Conservation (phyloP, 2,329 filamentous ascomycete species). For the Raffaelea albimanens region DNA sequence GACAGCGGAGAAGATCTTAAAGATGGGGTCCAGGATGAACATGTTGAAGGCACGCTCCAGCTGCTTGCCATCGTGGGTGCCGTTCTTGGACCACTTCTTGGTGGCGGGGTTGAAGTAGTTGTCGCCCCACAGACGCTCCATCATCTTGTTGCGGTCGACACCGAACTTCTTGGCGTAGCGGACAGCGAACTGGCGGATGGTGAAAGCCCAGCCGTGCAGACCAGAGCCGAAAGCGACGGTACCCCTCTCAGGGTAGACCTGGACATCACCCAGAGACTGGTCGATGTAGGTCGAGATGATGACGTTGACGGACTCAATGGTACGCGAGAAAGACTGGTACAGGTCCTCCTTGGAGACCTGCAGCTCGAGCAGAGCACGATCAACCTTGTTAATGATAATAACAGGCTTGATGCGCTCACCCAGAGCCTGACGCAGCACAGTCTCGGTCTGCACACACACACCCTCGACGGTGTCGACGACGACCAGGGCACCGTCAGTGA, state of each 20-base stretch:
- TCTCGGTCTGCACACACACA: slow-evolving; percentile 99
- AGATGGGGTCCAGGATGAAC: slow-evolving; percentile 99
- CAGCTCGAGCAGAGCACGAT: slow-evolving; percentile 97
- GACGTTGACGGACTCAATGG: slow-evolving; percentile 99
- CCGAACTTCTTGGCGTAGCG: slow-evolving; percentile 99
- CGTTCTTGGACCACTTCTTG: slow-evolving; percentile 98
- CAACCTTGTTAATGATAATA: slow-evolving; percentile 99
- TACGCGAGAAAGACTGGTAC: slow-evolving; percentile 99
- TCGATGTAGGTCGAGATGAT: slow-evolving; percentile 99
- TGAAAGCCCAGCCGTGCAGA: slow-evolving; percentile 99
- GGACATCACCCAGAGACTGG: slow-evolving; percentile 92
- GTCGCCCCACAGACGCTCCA: slow-evolving; percentile 99
- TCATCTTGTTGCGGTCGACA: slow-evolving; percentile 99
- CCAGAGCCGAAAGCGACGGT: slow-evolving; percentile 98
- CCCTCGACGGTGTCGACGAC: slow-evolving; percentile 99
- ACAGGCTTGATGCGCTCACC: slow-evolving; percentile 99
- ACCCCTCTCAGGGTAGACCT: slow-evolving; percentile 96
- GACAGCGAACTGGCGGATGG: slow-evolving; percentile 90
- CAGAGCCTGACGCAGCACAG: slow-evolving; percentile 95
- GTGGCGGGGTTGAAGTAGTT: slow-evolving; percentile 99
- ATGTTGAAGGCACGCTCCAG: slow-evolving; percentile 98
- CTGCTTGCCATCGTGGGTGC: slow-evolving; percentile 72
- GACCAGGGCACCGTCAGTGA: slow-evolving; percentile 98
- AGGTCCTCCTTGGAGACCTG: slow-evolving; percentile 98
- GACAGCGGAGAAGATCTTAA: slow-evolving; percentile 93